Percentiles rank a stretch among this genome's conserved stretches.
These are phyloP conservation scores for Phytopythium kandeliae DNA, from an alignment of 352 stramenopile species.

Conservation along the genomic window DNA sequence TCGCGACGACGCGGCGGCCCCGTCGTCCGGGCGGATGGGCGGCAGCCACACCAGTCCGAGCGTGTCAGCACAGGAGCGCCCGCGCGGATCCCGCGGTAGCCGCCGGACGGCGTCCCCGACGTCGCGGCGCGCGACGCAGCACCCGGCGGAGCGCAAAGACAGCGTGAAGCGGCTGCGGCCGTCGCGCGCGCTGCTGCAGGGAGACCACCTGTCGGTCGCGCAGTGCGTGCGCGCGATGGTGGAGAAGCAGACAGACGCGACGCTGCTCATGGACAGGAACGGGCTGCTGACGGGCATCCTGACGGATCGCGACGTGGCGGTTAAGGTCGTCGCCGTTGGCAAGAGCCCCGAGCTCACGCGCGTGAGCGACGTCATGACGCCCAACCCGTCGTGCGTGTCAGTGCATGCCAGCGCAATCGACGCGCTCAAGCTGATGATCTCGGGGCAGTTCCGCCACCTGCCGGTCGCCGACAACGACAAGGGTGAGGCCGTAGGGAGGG, in stretches of 20 bases:
- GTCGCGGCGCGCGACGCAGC: conserved; percentile 13
- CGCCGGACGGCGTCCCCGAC: conserved; percentile 9
- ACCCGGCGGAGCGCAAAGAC: conserved; percentile 17
- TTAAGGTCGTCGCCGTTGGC: conserved; percentile 89
- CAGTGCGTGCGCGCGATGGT: conserved; percentile 84
- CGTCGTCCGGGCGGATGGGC: conserved; percentile 1
- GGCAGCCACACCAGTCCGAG: neutral
- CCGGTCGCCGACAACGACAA: conserved; percentile 90
- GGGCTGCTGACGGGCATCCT: conserved; percentile 93
- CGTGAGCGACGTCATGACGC: conserved; percentile 92
- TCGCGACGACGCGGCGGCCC: neutral
- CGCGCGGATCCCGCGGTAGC: neutral
- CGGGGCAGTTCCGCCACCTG: conserved; percentile 94
- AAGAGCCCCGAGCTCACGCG: conserved; percentile 71
- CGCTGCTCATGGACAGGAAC: conserved; percentile 86
- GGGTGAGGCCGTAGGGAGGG: conserved; percentile 21
- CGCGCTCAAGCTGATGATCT: conserved; percentile 96
- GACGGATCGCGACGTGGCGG: conserved; percentile 94
- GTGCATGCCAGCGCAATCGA: conserved; percentile 93
- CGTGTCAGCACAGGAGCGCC: neutral
- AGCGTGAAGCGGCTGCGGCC: conserved; percentile 54
- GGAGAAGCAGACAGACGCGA: conserved; percentile 88
- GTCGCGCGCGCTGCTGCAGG: conserved; percentile 64
- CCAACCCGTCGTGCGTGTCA: conserved; percentile 92
- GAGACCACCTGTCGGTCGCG: conserved; percentile 59